These are phyloP conservation scores for Piromyces finnis DNA, from an alignment of 192 early-diverging fungal genomes.

Conservation along the genomic window DNA sequence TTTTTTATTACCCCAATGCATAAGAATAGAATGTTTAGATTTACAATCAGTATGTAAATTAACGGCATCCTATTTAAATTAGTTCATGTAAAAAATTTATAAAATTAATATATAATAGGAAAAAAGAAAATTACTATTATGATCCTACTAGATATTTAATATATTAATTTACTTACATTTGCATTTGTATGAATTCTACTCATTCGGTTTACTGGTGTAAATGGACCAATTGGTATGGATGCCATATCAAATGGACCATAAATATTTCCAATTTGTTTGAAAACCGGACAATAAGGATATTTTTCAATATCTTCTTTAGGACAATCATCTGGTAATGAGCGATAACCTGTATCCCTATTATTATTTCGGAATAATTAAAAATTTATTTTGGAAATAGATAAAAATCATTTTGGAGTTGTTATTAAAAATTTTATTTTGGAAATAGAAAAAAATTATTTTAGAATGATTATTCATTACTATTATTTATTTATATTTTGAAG, in stretches of 20 bases:
- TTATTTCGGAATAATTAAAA: too few relatives aligned
- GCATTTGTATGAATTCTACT: background rate
- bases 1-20: slow-evolving; percentile 41
- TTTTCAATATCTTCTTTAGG: slow-evolving; percentile 13
- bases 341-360: slow-evolving; percentile 64
- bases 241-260: slow-evolving; percentile 53
- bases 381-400: too few relatives aligned
- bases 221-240: slow-evolving; percentile 74
- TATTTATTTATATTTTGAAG: too few relatives aligned
- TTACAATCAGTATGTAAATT: slow-evolving; percentile 55
- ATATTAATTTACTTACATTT: background rate
- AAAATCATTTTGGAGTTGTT: too few relatives aligned
- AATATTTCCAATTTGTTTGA: slow-evolving; percentile 57
- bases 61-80: slow-evolving; percentile 63
- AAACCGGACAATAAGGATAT: slow-evolving; percentile 56
- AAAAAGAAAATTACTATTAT: too few relatives aligned
- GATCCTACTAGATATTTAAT: too few relatives aligned
- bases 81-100: too few relatives aligned
- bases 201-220: slow-evolving; percentile 7
- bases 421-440: too few relatives aligned
- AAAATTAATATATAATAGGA: too few relatives aligned
- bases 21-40: slow-evolving; percentile 44
- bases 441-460: too few relatives aligned
- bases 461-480: too few relatives aligned
- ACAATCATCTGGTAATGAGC: slow-evolving; percentile 21